These are phyloP conservation scores for Chrysoporthe deuterocubensis DNA, from an alignment of 2,329 filamentous ascomycete species.

Conservation along the genomic window DNA sequence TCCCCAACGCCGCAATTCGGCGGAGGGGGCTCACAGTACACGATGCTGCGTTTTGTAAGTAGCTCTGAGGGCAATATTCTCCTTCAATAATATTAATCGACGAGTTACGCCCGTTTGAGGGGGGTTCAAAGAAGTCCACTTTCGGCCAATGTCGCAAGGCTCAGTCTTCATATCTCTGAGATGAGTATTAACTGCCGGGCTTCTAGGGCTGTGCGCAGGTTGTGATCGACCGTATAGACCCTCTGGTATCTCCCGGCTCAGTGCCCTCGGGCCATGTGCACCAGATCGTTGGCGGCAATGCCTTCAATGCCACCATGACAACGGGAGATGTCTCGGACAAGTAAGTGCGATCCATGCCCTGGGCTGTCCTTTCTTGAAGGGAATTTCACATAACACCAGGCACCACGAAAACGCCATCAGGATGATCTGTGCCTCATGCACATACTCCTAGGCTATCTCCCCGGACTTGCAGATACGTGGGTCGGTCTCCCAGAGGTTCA, in stretches of 20 bases:
- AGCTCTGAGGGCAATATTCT: not conserved
- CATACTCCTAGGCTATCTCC: not conserved
- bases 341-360: not conserved
- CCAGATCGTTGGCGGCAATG: slow-evolving; percentile 20
- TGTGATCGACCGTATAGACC: slow-evolving; percentile 35
- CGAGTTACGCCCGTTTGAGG: no score
- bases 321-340: slow-evolving; percentile 22
- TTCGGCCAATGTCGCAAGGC: not conserved
- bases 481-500: not conserved
- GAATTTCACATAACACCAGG: no score
- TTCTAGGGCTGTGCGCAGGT: slow-evolving; percentile 31
- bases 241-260: slow-evolving; percentile 26
- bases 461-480: no score
- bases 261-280: slow-evolving; percentile 13
- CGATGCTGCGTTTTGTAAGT: slow-evolving; percentile 9
- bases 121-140: not conserved
- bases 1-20: not conserved
- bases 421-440: no score
- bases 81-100: not conserved
- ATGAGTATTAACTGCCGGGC: not conserved
- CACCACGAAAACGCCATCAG: no score
- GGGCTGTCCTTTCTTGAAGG: not conserved
- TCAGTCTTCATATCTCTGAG: not conserved
- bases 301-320: slow-evolving; percentile 14
- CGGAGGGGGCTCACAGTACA: not conserved